Conservation (phyloP, 345 rosid genomes). For the Eucalyptus marginata region DNA sequence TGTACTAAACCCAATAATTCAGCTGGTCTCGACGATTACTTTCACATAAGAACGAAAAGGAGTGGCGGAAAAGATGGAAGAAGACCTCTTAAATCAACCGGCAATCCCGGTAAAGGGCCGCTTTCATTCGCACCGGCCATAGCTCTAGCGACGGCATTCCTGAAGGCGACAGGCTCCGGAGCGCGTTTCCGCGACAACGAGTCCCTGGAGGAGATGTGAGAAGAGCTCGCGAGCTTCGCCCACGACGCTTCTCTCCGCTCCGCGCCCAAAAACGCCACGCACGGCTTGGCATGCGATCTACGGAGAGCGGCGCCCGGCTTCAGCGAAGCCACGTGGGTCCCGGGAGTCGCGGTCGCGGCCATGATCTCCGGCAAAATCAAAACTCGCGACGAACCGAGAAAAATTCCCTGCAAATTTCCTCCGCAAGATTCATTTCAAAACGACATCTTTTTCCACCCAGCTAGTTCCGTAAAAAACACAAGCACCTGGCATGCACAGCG, state of each 20-base stretch:
- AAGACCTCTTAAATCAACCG: conserved; percentile 44
- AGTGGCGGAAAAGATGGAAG: background rate
- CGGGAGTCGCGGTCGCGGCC: conserved; percentile 22
- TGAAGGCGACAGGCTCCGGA: background rate
- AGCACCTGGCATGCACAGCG: background rate
- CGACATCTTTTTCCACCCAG: background rate
- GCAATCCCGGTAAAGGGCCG: conserved; percentile 31
- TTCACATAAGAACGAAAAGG: background rate
- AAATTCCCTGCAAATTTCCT: background rate
- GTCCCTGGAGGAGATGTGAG: conserved; percentile 17
- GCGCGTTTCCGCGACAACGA: conserved; percentile 4
- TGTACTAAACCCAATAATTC: background rate
- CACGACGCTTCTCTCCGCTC: conserved; percentile 11
- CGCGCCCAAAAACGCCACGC: background rate
- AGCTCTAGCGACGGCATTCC: conserved; percentile 15
- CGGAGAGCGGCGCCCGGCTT: conserved; percentile 16
- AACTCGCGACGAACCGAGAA: background rate
- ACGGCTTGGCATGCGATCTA: background rate
- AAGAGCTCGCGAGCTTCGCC: conserved; percentile 19
- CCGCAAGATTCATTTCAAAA: background rate
- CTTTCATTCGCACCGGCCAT: background rate
- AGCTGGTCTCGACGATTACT: background rate
- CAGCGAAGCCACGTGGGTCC: conserved; percentile 12
- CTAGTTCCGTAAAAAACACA: background rate
- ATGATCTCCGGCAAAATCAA: background rate